These are phyloP conservation scores for Nakazawaea wickerhamii DNA, from an alignment of 805 yeast species.

Conservation along the genomic window DNA sequence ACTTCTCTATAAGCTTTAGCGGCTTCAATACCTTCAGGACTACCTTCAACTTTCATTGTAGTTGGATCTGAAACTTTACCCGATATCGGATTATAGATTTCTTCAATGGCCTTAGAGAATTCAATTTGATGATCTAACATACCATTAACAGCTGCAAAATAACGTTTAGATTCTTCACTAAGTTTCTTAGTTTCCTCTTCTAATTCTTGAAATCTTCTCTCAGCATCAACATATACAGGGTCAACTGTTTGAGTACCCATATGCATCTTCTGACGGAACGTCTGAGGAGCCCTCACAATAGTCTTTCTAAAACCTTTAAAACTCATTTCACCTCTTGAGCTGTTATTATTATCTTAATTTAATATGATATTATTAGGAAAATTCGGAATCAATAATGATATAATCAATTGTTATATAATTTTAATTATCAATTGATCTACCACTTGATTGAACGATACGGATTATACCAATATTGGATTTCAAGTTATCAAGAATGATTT, in stretches of 20 bases:
- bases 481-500: too few relatives aligned
- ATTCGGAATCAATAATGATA: neutral
- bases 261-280: constrained; percentile 82
- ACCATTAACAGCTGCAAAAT: constrained; percentile 86
- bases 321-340: constrained; percentile 53
- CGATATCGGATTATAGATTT: constrained; percentile 91
- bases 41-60: constrained; percentile 81
- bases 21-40: constrained; percentile 95
- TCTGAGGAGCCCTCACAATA: constrained; percentile 84
- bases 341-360: neutral
- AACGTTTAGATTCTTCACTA: constrained; percentile 84
- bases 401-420: too few relatives aligned
- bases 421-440: too few relatives aligned
- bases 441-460: too few relatives aligned
- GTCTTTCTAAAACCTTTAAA: constrained; percentile 84
- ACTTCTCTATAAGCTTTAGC: constrained; percentile 86
- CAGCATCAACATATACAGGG: constrained; percentile 92
- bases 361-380: neutral
- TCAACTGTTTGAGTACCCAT: constrained; percentile 80
- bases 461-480: too few relatives aligned
- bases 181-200: constrained; percentile 86
- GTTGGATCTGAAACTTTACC: constrained; percentile 91
- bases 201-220: constrained; percentile 88
- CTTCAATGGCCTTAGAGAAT: constrained; percentile 92
- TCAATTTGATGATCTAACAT: constrained; percentile 93